A percentile compares a stretch with the other conserved stretches of the same genome.
phyloP scores from a whole-genome alignment of 1,284 basidiomycete genomes.

The Apiotrichum gracile region DNA sequence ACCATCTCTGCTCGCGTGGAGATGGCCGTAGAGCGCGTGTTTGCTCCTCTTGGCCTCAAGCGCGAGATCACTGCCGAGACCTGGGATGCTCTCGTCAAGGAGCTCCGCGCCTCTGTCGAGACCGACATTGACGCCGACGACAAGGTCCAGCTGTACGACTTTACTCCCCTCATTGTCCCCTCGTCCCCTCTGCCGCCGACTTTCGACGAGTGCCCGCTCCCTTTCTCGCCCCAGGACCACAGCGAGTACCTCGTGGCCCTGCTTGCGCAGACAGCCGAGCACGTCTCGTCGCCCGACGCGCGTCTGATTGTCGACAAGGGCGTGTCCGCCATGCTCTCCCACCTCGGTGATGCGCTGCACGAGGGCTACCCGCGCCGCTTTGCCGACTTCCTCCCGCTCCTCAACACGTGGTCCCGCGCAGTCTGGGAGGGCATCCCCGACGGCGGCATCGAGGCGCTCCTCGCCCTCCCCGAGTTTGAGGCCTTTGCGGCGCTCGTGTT shows the following conservation, averaged over 20 bases:
- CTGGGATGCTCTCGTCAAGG: constrained; percentile 37
- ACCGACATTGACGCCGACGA: constrained; percentile 12
- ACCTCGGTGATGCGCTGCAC: constrained; percentile 22
- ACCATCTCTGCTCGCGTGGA: constrained; percentile 32
- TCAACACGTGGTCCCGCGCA: constrained; percentile 40
- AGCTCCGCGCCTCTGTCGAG: constrained; percentile 39
- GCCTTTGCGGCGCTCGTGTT: constrained; percentile 44
- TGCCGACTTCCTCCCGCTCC: constrained; percentile 40
- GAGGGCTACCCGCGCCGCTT: constrained; percentile 9
- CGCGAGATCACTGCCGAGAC: constrained; percentile 34
- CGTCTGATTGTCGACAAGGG: constrained; percentile 37
- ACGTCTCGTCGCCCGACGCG: constrained; percentile 38
- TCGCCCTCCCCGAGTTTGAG: constrained; percentile 38
- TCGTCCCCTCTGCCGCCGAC: constrained; percentile 19
- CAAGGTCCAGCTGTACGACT: constrained; percentile 27
- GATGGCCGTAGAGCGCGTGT: constrained; percentile 33
- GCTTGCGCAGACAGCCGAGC: constrained; percentile 32
- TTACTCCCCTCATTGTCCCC: constrained; percentile 37
- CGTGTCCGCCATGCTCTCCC: constrained; percentile 27
- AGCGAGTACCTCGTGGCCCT: constrained; percentile 28
- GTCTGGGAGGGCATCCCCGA: constrained; percentile 46
- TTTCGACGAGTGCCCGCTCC: constrained; percentile 14
- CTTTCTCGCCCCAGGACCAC: constrained; percentile 22
- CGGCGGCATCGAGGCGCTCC: constrained; percentile 39
- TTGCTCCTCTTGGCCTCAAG: constrained; percentile 41